Evolutionary conservation across 2,329 filamentous ascomycete species (phyloP).

Genomic region (Colletotrichum theobromicola): DNA sequence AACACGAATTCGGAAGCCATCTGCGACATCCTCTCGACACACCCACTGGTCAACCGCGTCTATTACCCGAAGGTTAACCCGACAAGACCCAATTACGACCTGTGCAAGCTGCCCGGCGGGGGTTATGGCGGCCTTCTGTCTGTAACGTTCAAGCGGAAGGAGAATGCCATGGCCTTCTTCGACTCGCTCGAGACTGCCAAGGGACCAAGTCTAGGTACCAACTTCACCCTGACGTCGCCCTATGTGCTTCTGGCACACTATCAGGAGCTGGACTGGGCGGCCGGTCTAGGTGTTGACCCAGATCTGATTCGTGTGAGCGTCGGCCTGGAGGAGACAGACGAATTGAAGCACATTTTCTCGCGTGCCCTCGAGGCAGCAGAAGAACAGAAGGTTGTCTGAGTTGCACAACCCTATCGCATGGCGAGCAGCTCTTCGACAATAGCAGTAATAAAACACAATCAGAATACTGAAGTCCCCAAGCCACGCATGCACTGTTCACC

Average conservation of each 20-base stretch:
- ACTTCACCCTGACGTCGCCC: conserved; percentile 91
- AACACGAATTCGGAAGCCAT: conserved; percentile 87
- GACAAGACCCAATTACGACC: conserved; percentile 77
- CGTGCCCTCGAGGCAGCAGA: conserved; percentile 70
- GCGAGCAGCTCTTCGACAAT: background rate
- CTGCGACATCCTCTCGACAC: conserved; percentile 70
- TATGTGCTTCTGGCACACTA: conserved; percentile 95
- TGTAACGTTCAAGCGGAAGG: conserved; percentile 74
- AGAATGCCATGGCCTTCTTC: conserved; percentile 81
- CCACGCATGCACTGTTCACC: background rate
- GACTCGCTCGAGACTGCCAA: conserved; percentile 88
- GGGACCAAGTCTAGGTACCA: conserved; percentile 93
- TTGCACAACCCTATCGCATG: background rate
- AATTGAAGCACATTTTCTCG: conserved; percentile 68
- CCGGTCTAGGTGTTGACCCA: conserved; percentile 78
- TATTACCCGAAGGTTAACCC: conserved; percentile 86
- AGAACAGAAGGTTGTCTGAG: background rate
- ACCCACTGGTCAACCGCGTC: conserved; percentile 72
- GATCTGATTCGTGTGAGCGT: conserved; percentile 87
- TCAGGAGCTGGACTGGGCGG: conserved; percentile 88
- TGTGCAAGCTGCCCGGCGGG: conserved; percentile 72
- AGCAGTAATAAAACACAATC: background rate
- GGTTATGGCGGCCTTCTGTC: conserved; percentile 93
- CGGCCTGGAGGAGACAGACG: conserved; percentile 79
- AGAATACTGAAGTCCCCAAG: background rate